Percentiles rank a stretch among this genome's conserved stretches.
Evolutionary conservation across 2,329 filamentous ascomycete genomes (phyloP).

Genomic region (Aspergillus eucalypticola): DNA sequence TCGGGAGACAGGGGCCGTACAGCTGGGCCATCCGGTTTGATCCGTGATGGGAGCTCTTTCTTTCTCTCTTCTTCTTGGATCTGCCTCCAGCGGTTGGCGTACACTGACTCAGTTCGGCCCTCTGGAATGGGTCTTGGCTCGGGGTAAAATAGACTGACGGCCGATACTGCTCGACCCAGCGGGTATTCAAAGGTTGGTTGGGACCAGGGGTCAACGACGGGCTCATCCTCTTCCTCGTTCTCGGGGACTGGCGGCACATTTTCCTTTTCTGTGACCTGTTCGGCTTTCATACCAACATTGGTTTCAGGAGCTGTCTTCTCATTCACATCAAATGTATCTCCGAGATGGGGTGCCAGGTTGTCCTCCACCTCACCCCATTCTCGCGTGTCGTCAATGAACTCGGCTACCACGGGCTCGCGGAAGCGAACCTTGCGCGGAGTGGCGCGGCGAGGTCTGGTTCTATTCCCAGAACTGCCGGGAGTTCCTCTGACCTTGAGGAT

Average conservation of each 20-base stretch:
- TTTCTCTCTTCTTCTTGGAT: conserved; percentile 28
- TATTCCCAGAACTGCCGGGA: neutral
- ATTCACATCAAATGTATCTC: neutral
- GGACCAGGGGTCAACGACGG: conserved; percentile 24
- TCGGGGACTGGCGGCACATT: conserved; percentile 14
- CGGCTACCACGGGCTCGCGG: conserved; percentile 13
- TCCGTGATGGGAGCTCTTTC: conserved; percentile 22
- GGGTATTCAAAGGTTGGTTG: conserved; percentile 19
- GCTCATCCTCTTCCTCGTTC: conserved; percentile 12
- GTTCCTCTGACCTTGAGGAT: neutral
- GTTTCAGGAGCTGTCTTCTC: neutral
- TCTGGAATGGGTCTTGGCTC: conserved; percentile 24
- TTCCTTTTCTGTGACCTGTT: conserved; percentile 13
- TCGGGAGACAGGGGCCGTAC: conserved; percentile 37
- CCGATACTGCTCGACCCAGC: conserved; percentile 31
- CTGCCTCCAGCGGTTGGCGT: conserved; percentile 28
- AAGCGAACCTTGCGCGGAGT: conserved; percentile 16
- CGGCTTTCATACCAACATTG: neutral
- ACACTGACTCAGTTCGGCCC: conserved; percentile 33
- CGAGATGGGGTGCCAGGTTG: conserved; percentile 16
- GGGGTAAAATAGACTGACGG: conserved; percentile 31
- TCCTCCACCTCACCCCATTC: neutral
- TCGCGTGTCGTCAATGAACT: neutral
- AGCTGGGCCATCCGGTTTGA: conserved; percentile 30
- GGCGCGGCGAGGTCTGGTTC: neutral